These are phyloP conservation scores for Rhynchosporium agropyri DNA, from an alignment of 2,329 filamentous ascomycete species.

Conservation along the genomic window DNA sequence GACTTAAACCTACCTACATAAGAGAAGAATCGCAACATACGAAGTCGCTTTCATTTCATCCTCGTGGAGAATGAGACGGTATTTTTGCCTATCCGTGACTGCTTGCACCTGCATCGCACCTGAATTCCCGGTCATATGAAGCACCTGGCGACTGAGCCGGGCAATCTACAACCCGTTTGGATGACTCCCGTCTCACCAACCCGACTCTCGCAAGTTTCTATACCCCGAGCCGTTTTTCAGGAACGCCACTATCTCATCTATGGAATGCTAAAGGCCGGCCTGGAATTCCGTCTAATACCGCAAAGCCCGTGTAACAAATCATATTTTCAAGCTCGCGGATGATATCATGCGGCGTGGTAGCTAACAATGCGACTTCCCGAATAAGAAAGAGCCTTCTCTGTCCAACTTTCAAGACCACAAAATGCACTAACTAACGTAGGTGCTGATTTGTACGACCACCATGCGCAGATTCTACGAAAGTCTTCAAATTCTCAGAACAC, in stretches of 20 bases:
- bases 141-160: background rate
- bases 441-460: too few relatives aligned
- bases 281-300: background rate
- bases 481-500: too few relatives aligned
- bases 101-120: too few relatives aligned
- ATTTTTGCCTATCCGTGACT: background rate
- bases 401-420: too few relatives aligned
- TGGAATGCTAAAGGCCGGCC: slow-evolving; percentile 10
- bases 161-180: slow-evolving; percentile 1
- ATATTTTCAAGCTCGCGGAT: slow-evolving; percentile 32
- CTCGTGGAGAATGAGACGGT: background rate
- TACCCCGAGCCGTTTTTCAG: background rate
- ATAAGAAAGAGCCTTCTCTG: too few relatives aligned
- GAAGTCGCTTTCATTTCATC: background rate
- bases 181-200: background rate
- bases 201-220: slow-evolving; percentile 13
- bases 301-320: slow-evolving; percentile 17
- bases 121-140: too few relatives aligned
- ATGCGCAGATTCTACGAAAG: too few relatives aligned
- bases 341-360: slow-evolving; percentile 23
- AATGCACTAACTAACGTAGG: too few relatives aligned
- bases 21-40: background rate
- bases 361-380: too few relatives aligned
- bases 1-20: background rate
- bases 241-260: background rate